A percentile compares a stretch with the other conserved stretches of the same genome.
These are phyloP conservation scores for Alnus rubra DNA, from an alignment of 306 rosid genomes.

Conservation along the genomic window DNA sequence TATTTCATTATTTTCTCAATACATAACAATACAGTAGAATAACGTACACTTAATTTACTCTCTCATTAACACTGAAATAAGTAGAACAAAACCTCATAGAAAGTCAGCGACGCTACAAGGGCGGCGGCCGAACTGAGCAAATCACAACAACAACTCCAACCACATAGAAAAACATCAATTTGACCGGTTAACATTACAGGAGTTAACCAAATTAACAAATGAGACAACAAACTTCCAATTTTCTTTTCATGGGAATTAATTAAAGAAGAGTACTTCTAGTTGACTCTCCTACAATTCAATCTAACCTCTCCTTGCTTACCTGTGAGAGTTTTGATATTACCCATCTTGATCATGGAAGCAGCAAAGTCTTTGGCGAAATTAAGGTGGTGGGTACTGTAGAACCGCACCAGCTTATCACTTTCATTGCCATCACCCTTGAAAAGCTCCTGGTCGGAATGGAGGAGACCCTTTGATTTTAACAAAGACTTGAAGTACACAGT, in stretches of 20 bases:
- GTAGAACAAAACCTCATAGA: no score
- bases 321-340: conserved; percentile 38
- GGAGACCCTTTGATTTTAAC: conserved; percentile 28
- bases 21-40: no score
- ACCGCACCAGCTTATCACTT: conserved; percentile 28
- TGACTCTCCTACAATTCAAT: conserved; percentile 30
- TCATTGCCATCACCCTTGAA: conserved; percentile 27
- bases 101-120: no score
- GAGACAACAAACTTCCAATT: background rate
- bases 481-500: conserved; percentile 33
- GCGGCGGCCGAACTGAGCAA: background rate
- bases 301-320: conserved; percentile 38
- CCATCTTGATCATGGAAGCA: conserved; percentile 44
- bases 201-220: no score
- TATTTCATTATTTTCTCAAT: no score
- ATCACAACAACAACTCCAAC: no score
- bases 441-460: conserved; percentile 46
- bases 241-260: background rate
- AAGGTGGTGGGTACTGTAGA: background rate
- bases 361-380: conserved; percentile 26
- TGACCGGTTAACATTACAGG: no score
- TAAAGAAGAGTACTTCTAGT: conserved; percentile 5
- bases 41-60: no score
- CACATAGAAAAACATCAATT: no score
- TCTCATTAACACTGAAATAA: no score